phyloP scores from a whole-genome alignment of 352 stramenopile species.

The Peronospora farinosa region DNA sequence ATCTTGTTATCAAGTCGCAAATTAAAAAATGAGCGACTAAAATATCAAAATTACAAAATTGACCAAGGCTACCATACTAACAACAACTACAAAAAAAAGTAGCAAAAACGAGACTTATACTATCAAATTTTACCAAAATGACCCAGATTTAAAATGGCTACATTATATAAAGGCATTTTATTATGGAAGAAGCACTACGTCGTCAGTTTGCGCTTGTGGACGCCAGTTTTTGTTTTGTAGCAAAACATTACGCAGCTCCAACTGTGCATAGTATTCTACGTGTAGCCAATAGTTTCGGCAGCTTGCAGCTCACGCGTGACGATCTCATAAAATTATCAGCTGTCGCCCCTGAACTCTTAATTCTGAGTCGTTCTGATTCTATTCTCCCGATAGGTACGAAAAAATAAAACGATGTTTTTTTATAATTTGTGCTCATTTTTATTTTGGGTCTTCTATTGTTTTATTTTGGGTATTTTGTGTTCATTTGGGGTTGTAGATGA shows the following conservation, averaged over 20 bases:
- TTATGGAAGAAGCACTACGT: constrained; percentile 12
- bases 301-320: constrained; percentile 24
- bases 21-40: not conserved
- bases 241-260: constrained; percentile 34
- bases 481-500: constrained; percentile 24
- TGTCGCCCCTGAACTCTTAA: constrained; percentile 44
- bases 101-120: too few species aligned
- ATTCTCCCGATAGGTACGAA: not conserved
- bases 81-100: not conserved
- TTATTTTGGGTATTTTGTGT: not conserved
- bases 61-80: not conserved
- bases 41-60: not conserved
- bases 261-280: constrained; percentile 51
- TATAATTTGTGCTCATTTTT: too few species aligned
- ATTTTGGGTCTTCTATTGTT: not conserved
- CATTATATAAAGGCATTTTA: not conserved
- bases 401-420: not conserved
- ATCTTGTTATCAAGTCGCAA: not conserved
- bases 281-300: constrained; percentile 57
- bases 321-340: constrained; percentile 40
- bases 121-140: not conserved
- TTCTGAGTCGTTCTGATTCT: constrained; percentile 20
- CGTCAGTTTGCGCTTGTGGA: constrained; percentile 63
- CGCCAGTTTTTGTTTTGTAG: constrained; percentile 60
- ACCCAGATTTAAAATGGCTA: not conserved